phyloP scores from a whole-genome alignment of 1,284 basidiomycete species.

The Megacollybia platyphylla region DNA sequence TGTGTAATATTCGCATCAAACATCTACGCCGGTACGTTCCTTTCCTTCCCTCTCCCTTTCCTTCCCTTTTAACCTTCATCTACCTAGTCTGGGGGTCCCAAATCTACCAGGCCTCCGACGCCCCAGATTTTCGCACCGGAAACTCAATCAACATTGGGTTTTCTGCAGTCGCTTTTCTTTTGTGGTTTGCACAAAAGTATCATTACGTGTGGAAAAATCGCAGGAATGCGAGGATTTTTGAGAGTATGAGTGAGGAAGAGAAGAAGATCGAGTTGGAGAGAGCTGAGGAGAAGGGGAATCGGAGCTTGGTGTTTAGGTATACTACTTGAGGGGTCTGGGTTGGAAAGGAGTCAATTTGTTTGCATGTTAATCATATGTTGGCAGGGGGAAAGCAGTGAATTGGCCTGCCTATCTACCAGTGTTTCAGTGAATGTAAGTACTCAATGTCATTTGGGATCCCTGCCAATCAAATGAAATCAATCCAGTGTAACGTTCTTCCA shows the following conservation, averaged over 20 bases:
- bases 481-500: no score
- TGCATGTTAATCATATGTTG: no score
- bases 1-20: slow-evolving; percentile 21
- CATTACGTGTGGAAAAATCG: slow-evolving; percentile 17
- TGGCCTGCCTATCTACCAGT: no score
- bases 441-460: no score
- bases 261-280: slow-evolving; percentile 13
- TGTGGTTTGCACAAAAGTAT: slow-evolving; percentile 21
- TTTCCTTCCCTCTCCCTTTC: neutral
- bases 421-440: no score
- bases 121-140: slow-evolving; percentile 22
- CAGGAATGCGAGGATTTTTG: slow-evolving; percentile 11
- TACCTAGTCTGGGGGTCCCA: slow-evolving; percentile 19
- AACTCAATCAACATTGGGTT: slow-evolving; percentile 24
- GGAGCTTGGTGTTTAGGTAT: slow-evolving; percentile 18
- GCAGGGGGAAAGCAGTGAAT: no score
- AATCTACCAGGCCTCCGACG: slow-evolving; percentile 23
- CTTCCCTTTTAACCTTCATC: neutral
- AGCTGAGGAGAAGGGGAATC: slow-evolving; percentile 18
- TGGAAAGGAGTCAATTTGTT: no score
- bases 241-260: slow-evolving; percentile 13
- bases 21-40: slow-evolving; percentile 14
- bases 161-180: slow-evolving; percentile 15
- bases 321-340: slow-evolving; percentile 12
- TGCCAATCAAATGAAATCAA: no score